These are phyloP conservation scores for Lyophyllum shimeji DNA, from an alignment of 768 basidiomycete species.

Conservation along the genomic window DNA sequence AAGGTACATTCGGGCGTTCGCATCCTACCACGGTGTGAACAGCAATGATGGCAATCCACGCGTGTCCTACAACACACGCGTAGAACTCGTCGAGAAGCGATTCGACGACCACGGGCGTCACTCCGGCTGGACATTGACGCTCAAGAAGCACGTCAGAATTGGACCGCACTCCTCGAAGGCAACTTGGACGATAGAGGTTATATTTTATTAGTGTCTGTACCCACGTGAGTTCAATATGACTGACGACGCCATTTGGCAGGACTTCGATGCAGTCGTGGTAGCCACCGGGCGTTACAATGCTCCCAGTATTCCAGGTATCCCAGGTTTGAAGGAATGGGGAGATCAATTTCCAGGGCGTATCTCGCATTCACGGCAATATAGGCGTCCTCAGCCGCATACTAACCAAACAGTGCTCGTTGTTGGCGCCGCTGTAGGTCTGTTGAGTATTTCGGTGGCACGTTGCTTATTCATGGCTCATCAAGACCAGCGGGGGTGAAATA, in stretches of 20 bases:
- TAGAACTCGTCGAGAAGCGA: slow-evolving; percentile 43
- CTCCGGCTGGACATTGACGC: slow-evolving; percentile 33
- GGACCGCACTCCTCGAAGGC: slow-evolving; percentile 23
- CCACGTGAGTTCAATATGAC: not conserved
- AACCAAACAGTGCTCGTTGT: slow-evolving; percentile 42
- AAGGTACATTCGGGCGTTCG: slow-evolving; percentile 41
- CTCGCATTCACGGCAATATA: slow-evolving; percentile 42
- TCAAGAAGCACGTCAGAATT: slow-evolving; percentile 27
- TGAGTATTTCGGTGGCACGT: not conserved
- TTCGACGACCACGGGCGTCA: slow-evolving; percentile 26
- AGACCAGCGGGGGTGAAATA: slow-evolving; percentile 37
- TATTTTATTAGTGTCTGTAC: not conserved
- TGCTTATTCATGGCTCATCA: not conserved
- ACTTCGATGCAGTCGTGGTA: slow-evolving; percentile 35
- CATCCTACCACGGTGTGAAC: slow-evolving; percentile 40
- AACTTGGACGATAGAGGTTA: slow-evolving; percentile 1
- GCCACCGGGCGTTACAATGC: slow-evolving; percentile 35
- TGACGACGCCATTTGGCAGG: slow-evolving; percentile 14
- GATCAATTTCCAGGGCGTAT: slow-evolving; percentile 32
- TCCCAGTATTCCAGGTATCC: slow-evolving; percentile 30
- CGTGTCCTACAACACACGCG: slow-evolving; percentile 45
- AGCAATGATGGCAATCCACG: slow-evolving; percentile 39
- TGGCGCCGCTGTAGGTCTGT: slow-evolving; percentile 35
- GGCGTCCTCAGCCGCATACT: slow-evolving; percentile 32
- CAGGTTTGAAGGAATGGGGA: slow-evolving; percentile 34